These are phyloP conservation scores for Chlorella sp. DNA, from an alignment of 139 green algal genomes.

Conservation along the genomic window DNA sequence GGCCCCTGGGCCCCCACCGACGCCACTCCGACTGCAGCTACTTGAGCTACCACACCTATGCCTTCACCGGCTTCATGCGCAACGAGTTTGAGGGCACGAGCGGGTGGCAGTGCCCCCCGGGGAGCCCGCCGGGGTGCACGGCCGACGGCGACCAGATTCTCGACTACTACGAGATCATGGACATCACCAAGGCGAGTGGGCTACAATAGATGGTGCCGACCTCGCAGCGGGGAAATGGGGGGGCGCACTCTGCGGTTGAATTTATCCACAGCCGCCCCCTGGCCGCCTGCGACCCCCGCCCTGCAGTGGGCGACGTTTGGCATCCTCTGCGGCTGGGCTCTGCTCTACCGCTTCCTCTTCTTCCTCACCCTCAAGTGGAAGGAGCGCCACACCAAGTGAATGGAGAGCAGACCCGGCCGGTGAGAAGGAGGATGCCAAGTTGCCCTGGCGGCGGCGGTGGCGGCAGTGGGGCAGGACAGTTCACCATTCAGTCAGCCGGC, in stretches of 20 bases:
- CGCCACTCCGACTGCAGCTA: too few species aligned
- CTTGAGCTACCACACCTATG: conserved; percentile 66
- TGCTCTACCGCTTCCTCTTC: conserved; percentile 60
- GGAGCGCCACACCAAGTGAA: conserved; percentile 31
- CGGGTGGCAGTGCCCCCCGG: conserved; percentile 52
- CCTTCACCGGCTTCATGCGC: conserved; percentile 68
- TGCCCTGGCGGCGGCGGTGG: too few species aligned
- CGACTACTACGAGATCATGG: conserved; percentile 41
- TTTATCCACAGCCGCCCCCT: too few species aligned
- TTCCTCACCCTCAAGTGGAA: conserved; percentile 46
- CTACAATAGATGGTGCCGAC: too few species aligned
- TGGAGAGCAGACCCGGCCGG: background rate
- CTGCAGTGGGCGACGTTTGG: conserved; percentile 40
- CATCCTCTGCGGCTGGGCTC: conserved; percentile 47
- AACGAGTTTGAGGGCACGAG: conserved; percentile 45
- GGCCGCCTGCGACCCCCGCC: too few species aligned
- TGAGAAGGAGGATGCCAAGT: too few species aligned
- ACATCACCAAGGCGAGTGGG: conserved; percentile 32
- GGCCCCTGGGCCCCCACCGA: too few species aligned
- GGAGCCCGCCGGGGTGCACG: conserved; percentile 23
- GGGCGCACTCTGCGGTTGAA: too few species aligned
- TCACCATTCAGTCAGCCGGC: too few species aligned
- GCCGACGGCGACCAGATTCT: conserved; percentile 44
- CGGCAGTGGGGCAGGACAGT: too few species aligned
- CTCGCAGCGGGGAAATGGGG: too few species aligned